These are phyloP conservation scores for Vigna nakashimae DNA, from an alignment of 306 rosid species.

Conservation along the genomic window DNA sequence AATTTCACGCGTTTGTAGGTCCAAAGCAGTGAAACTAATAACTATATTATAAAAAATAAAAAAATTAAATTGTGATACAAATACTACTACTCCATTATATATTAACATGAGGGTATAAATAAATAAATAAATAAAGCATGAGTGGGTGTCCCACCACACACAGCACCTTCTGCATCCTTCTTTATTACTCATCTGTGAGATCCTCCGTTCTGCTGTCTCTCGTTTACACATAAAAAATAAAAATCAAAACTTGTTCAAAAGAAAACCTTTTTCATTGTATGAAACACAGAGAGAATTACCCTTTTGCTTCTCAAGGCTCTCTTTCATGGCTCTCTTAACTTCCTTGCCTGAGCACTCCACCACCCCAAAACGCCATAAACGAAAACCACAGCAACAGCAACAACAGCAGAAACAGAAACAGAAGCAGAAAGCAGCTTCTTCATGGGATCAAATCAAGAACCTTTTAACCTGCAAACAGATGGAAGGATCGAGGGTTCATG, in stretches of 20 bases:
- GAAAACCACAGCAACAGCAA: slow-evolving; percentile 37
- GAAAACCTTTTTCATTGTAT: background rate
- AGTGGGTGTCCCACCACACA: slow-evolving; percentile 39
- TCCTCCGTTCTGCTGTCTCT: slow-evolving; percentile 35
- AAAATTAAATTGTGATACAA: background rate
- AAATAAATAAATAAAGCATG: slow-evolving; percentile 5
- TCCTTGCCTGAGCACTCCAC: slow-evolving; percentile 60
- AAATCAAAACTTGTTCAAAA: background rate
- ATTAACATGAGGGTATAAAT: background rate
- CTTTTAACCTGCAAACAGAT: slow-evolving; percentile 86
- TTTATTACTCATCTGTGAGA: slow-evolving; percentile 41
- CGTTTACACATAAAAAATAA: background rate
- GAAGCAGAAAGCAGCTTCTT: slow-evolving; percentile 51
- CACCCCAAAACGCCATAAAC: slow-evolving; percentile 51
- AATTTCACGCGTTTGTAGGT: slow-evolving; percentile 41
- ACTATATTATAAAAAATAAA: background rate
- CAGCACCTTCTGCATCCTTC: slow-evolving; percentile 34
- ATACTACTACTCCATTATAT: too few species aligned
- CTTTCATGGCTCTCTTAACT: slow-evolving; percentile 71
- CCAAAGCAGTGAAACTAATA: slow-evolving; percentile 29
- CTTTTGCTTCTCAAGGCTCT: background rate
- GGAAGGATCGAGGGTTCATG: slow-evolving; percentile 78
- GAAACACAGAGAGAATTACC: slow-evolving; percentile 25
- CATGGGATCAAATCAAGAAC: slow-evolving; percentile 97
- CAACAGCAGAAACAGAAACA: slow-evolving; percentile 45